Evolutionary conservation across 139 green algal genomes (phyloP).

Genomic region (Chlorella ohadii): DNA sequence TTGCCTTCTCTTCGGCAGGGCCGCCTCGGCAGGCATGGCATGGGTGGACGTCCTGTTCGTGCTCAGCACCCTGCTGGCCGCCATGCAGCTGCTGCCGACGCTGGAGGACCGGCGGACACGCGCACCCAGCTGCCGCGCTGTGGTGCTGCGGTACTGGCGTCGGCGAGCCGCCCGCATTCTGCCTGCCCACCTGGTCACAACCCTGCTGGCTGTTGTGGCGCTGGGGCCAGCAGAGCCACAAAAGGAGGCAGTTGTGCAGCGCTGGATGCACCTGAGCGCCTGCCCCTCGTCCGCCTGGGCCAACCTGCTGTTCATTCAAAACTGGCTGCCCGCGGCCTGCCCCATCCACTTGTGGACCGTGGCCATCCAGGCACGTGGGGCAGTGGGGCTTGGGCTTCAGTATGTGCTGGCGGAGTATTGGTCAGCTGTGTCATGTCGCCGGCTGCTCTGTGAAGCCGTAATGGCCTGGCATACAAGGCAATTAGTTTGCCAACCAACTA

Average conservation of each 20-base stretch:
- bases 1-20: not conserved
- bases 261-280: not conserved
- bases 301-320: constrained; percentile 16
- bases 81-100: not conserved
- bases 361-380: not conserved
- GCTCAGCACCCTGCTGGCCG: not conserved
- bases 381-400: too few species aligned
- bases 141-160: constrained; percentile 1
- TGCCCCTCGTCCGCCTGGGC: not conserved
- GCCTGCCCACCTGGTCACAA: not conserved
- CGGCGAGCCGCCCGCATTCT: constrained; percentile 5
- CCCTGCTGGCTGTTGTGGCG: not conserved
- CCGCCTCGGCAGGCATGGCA: not conserved
- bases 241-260: not conserved
- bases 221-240: not conserved
- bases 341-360: not conserved
- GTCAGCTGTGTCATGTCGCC: too few species aligned
- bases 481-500: too few species aligned
- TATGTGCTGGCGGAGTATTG: too few species aligned
- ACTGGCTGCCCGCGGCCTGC: not conserved
- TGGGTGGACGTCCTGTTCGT: constrained; percentile 11
- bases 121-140: not conserved
- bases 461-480: too few species aligned
- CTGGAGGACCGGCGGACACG: not conserved
- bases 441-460: too few species aligned